phyloP scores from a whole-genome alignment of 495 filamentous ascomycete species.

The Podospora didyma region DNA sequence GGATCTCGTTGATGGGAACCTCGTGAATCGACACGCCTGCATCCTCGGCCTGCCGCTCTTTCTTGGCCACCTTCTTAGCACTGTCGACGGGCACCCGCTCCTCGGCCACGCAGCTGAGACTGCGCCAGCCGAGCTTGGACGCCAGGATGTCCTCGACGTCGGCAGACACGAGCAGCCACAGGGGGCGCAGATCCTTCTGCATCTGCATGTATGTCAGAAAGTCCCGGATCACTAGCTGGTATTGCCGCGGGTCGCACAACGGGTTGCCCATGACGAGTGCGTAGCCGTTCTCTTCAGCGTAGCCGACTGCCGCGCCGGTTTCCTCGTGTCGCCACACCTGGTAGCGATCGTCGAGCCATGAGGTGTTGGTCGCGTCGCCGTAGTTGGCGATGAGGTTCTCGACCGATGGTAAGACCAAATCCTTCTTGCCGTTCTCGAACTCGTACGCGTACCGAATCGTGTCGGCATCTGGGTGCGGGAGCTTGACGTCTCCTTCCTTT shows the following conservation, averaged over 20 bases:
- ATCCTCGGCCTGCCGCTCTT: constrained; percentile 66
- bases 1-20: constrained; percentile 54
- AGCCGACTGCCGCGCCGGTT: constrained; percentile 77
- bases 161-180: constrained; percentile 73
- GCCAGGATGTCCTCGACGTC: constrained; percentile 71
- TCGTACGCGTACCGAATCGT: constrained; percentile 56
- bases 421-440: constrained; percentile 33
- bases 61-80: constrained; percentile 58
- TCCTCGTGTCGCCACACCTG: constrained; percentile 72
- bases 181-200: constrained; percentile 65
- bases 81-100: constrained; percentile 72
- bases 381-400: constrained; percentile 86
- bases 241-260: constrained; percentile 69
- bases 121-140: constrained; percentile 74
- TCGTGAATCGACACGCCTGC: constrained; percentile 73
- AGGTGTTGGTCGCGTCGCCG: constrained; percentile 82
- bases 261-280: constrained; percentile 79
- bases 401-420: constrained; percentile 60
- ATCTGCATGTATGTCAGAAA: constrained; percentile 72
- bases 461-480: constrained; percentile 76
- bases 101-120: constrained; percentile 77
- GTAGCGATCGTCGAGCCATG: constrained; percentile 79
- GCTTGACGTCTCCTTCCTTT: constrained; percentile 35
- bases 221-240: constrained; percentile 60
- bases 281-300: constrained; percentile 66